phyloP scores from a whole-genome alignment of 768 basidiomycete species.

The Lyophyllum shimeji region DNA sequence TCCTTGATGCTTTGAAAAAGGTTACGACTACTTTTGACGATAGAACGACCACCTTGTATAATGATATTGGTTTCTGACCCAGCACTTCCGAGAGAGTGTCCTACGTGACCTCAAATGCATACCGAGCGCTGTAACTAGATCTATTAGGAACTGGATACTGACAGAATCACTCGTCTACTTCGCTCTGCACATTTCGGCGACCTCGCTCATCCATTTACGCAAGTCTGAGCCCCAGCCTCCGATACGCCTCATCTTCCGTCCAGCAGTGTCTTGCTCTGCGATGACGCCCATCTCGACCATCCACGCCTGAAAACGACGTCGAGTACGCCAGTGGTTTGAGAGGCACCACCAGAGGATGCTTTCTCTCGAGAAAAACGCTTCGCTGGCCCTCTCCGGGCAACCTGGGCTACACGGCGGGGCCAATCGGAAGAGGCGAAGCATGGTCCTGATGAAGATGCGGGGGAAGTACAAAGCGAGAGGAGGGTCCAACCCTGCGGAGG shows the following conservation, averaged over 20 bases:
- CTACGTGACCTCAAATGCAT: not conserved
- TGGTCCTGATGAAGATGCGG: constrained; percentile 52
- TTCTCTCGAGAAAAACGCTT: constrained; percentile 44
- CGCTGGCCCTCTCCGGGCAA: constrained; percentile 40
- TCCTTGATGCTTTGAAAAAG: not conserved
- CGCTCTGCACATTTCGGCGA: constrained; percentile 27
- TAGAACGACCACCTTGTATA: not conserved
- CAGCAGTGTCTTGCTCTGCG: constrained; percentile 21
- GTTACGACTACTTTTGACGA: not conserved
- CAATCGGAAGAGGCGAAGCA: constrained; percentile 42
- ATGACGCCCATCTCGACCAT: constrained; percentile 30
- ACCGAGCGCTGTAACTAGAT: no score
- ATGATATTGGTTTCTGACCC: not conserved
- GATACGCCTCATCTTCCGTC: constrained; percentile 44
- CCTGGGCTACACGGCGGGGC: constrained; percentile 44
- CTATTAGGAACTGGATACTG: no score
- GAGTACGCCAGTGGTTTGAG: constrained; percentile 34
- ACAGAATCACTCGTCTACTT: not conserved
- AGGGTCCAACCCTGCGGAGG: constrained; percentile 61
- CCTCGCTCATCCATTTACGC: constrained; percentile 37
- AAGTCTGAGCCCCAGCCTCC: constrained; percentile 51
- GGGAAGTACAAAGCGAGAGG: constrained; percentile 62
- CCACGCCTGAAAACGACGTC: constrained; percentile 23
- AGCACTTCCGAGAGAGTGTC: not conserved
- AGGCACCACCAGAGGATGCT: constrained; percentile 56